phyloP scores from a whole-genome alignment of 2,329 filamentous ascomycete genomes.

The Penicillium palitans region DNA sequence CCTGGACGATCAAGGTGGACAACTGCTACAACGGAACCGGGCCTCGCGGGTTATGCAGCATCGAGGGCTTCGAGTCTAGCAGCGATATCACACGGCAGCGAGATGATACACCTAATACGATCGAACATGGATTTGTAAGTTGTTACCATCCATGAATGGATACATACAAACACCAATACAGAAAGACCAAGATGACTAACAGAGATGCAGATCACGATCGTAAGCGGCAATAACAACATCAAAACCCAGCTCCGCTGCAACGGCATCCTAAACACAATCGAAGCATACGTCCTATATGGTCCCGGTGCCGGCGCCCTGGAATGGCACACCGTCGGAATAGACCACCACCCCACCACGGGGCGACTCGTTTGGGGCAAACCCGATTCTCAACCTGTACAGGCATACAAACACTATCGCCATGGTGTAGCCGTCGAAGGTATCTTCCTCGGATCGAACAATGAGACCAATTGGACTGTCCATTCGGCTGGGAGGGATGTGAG shows the following conservation, averaged over 20 bases:
- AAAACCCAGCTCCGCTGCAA: conserved; percentile 19
- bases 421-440: background rate
- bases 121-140: conserved; percentile 13
- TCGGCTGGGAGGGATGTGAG: conserved; percentile 15
- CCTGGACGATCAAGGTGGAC: conserved; percentile 13
- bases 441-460: conserved; percentile 12
- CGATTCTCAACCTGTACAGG: conserved; percentile 1
- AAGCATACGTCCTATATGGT: conserved; percentile 16
- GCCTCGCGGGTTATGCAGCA: background rate
- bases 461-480: conserved; percentile 8
- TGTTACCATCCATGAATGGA: background rate
- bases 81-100: conserved; percentile 12
- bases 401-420: conserved; percentile 6
- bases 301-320: conserved; percentile 1
- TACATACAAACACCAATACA: too few relatives aligned
- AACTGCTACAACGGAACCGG: conserved; percentile 9
- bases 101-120: conserved; percentile 6
- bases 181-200: background rate
- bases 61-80: conserved; percentile 13
- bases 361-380: conserved; percentile 16
- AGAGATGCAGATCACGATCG: conserved; percentile 10
- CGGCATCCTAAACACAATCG: conserved; percentile 13
- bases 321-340: conserved; percentile 17
- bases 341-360: conserved; percentile 7
- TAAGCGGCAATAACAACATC: background rate